These are phyloP conservation scores for Cladobotryum protrusum DNA, from an alignment of 2,329 filamentous ascomycete species.

Conservation along the genomic window DNA sequence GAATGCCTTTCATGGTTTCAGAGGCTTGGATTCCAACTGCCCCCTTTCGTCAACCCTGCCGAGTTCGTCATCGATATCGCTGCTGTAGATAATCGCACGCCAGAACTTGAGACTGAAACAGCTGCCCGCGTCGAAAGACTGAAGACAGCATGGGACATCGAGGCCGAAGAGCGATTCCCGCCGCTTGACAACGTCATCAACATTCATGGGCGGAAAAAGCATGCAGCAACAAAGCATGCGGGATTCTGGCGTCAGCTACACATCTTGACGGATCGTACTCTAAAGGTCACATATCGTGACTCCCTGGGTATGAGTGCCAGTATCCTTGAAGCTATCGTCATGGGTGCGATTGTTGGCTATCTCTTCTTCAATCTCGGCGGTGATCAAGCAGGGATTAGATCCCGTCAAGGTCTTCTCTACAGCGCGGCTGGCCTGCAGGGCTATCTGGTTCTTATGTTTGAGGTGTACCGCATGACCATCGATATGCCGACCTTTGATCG, in stretches of 20 bases:
- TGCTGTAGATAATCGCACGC: slow-evolving; percentile 65
- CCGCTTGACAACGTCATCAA: slow-evolving; percentile 14
- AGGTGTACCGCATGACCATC: slow-evolving; percentile 67
- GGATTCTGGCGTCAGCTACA: slow-evolving; percentile 55
- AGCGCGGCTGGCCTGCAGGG: slow-evolving; percentile 66
- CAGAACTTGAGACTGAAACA: slow-evolving; percentile 57
- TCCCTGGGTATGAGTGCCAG: slow-evolving; percentile 69
- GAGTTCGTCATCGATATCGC: slow-evolving; percentile 71
- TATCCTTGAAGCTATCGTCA: slow-evolving; percentile 61
- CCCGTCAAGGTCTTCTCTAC: slow-evolving; percentile 66
- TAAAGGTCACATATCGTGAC: slow-evolving; percentile 68
- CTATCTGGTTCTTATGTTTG: slow-evolving; percentile 70
- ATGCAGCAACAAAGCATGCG: slow-evolving; percentile 33
- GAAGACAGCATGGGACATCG: slow-evolving; percentile 51
- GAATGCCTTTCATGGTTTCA: slow-evolving; percentile 61
- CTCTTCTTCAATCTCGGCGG: slow-evolving; percentile 62
- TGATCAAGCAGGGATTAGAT: slow-evolving; percentile 65
- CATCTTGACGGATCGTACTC: slow-evolving; percentile 62
- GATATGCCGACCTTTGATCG: slow-evolving; percentile 73
- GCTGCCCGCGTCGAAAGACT: slow-evolving; percentile 54
- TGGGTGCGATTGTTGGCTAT: slow-evolving; percentile 68
- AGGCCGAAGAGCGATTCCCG: slow-evolving; percentile 25
- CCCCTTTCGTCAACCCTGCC: slow-evolving; percentile 69
- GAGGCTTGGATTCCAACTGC: slow-evolving; percentile 52
- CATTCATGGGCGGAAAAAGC: not conserved